These are phyloP conservation scores for Chaetomiaceae sp. DNA, from an alignment of 2,329 filamentous ascomycete species.

Conservation along the genomic window DNA sequence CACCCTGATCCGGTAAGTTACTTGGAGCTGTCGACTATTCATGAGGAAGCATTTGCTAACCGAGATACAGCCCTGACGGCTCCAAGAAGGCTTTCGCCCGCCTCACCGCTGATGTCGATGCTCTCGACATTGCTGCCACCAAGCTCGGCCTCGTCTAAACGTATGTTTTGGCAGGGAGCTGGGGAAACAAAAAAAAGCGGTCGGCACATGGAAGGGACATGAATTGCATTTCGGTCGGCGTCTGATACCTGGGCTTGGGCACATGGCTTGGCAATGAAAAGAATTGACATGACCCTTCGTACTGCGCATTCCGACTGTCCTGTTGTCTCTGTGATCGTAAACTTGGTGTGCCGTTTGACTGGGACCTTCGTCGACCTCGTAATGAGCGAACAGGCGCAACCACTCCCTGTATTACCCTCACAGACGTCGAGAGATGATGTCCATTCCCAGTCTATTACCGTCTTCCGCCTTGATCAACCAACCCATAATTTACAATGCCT, in stretches of 20 bases:
- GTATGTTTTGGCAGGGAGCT: slow-evolving; percentile 23
- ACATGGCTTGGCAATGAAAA: slow-evolving; percentile 29
- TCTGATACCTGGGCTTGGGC: slow-evolving; percentile 30
- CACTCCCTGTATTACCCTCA: no score
- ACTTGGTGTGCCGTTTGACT: neutral
- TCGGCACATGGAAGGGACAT: slow-evolving; percentile 25
- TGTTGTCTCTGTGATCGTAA: neutral
- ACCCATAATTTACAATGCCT: neutral
- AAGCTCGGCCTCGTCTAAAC: slow-evolving; percentile 95
- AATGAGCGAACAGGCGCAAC: no score
- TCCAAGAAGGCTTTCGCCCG: slow-evolving; percentile 98
- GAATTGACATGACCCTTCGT: slow-evolving; percentile 25
- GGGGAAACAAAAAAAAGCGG: slow-evolving; percentile 21
- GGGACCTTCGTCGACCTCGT: no score
- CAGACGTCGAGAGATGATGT: neutral
- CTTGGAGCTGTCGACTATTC: neutral
- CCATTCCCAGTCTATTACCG: neutral
- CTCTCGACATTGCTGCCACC: slow-evolving; percentile 97
- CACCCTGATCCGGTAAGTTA: slow-evolving; percentile 85
- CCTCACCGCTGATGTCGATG: slow-evolving; percentile 93
- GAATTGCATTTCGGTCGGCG: slow-evolving; percentile 29
- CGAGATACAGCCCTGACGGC: slow-evolving; percentile 70
- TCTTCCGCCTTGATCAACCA: no score
- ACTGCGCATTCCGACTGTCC: slow-evolving; percentile 7
- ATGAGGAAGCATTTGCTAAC: slow-evolving; percentile 13